phyloP scores from a whole-genome alignment of 225 moss, liverwort and hornwort species.

The Rhytidiadelphus loreus region DNA sequence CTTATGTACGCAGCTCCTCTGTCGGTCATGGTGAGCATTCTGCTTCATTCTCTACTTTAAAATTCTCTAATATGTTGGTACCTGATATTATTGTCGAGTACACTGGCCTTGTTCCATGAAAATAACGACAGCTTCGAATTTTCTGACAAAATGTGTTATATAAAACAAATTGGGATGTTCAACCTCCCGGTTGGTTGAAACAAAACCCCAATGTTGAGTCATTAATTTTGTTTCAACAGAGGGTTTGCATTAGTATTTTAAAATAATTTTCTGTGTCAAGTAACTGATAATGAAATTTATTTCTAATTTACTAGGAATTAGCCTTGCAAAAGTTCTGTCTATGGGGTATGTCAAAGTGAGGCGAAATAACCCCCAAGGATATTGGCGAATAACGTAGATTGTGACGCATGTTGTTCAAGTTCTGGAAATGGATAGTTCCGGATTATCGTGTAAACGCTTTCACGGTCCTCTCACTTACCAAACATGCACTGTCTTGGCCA shows the following conservation, averaged over 20 bases:
- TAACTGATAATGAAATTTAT: too few relatives aligned
- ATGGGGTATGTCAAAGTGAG: not conserved
- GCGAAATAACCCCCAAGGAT: not conserved
- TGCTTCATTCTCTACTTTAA: not conserved
- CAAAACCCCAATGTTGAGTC: not conserved
- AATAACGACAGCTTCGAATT: not conserved
- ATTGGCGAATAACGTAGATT: not conserved
- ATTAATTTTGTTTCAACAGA: not conserved
- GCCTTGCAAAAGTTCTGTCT: not conserved
- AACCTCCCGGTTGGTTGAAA: not conserved
- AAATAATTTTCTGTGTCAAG: not conserved
- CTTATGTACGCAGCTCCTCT: conserved; percentile 82
- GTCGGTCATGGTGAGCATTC: conserved; percentile 39
- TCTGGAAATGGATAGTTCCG: not conserved
- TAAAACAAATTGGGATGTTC: not conserved
- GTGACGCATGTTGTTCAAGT: not conserved
- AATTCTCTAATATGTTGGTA: not conserved
- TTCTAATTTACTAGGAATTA: not conserved
- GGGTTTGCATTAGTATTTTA: not conserved
- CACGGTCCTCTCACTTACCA: not conserved
- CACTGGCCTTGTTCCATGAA: not conserved
- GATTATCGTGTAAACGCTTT: not conserved
- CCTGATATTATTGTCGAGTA: not conserved
- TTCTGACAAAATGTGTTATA: too few relatives aligned
- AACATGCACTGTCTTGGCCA: not conserved